These are phyloP conservation scores for Hansenula anomala DNA, from an alignment of 1,139 yeast genomes.

Conservation along the genomic window DNA sequence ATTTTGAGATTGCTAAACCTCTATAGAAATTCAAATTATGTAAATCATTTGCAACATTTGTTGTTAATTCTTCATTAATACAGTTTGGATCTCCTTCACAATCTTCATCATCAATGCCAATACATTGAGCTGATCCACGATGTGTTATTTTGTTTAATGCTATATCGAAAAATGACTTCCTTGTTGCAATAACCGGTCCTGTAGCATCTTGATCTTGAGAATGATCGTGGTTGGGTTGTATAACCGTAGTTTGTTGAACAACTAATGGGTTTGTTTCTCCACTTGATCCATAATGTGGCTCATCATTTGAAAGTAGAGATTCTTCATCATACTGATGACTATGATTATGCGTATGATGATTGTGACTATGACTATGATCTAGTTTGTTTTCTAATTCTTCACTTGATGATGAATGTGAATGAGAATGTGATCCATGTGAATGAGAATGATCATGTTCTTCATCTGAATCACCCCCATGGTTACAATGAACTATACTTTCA, in stretches of 20 bases:
- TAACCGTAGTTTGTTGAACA: background rate
- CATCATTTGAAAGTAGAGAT: constrained; percentile 1
- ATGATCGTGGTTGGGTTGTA: background rate
- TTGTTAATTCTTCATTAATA: constrained; percentile 10
- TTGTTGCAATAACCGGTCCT: background rate
- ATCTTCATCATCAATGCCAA: constrained; percentile 16
- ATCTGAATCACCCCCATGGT: constrained; percentile 40
- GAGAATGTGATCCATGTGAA: constrained; percentile 8
- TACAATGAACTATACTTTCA: constrained; percentile 83
- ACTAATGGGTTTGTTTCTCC: constrained; percentile 15
- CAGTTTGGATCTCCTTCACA: constrained; percentile 17
- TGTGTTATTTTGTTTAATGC: background rate
- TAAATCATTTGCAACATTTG: constrained; percentile 19
- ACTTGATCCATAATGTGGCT: constrained; percentile 1
- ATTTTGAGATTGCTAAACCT: constrained; percentile 6
- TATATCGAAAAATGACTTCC: constrained; percentile 2
- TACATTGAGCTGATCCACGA: constrained; percentile 3
- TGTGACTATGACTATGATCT: constrained; percentile 11
- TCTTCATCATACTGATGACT: constrained; percentile 10
- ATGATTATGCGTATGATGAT: constrained; percentile 12
- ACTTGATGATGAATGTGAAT: constrained; percentile 6
- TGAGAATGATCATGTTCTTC: constrained; percentile 5
- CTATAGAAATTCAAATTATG: constrained; percentile 22
- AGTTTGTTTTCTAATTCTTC: constrained; percentile 6
- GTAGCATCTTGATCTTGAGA: background rate